phyloP scores from a whole-genome alignment of 441 rosid genomes.

The Breynia disticha region DNA sequence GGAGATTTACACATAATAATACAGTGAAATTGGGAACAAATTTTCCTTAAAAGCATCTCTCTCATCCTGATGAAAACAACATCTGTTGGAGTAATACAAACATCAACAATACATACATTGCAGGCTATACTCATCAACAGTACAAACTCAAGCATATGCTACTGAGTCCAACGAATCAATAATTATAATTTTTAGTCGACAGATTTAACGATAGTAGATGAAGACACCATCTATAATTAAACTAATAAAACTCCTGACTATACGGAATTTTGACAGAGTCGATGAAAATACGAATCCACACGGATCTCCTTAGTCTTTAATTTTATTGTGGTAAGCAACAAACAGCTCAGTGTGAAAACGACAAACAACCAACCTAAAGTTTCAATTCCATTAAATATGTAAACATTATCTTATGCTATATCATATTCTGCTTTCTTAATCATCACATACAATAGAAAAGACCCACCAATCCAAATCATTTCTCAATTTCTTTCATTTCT shows the following conservation, averaged over 20 bases:
- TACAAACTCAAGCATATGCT: too few relatives aligned
- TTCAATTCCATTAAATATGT: constrained; percentile 24
- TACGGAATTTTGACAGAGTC: too few relatives aligned
- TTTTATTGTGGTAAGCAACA: constrained; percentile 29
- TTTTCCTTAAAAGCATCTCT: constrained; percentile 1
- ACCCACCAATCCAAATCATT: constrained; percentile 18
- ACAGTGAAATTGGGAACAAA: too few relatives aligned
- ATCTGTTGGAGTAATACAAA: constrained; percentile 13
- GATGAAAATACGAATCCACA: constrained; percentile 4
- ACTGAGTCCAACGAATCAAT: too few relatives aligned
- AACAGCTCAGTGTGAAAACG: constrained; percentile 31
- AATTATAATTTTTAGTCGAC: too few relatives aligned
- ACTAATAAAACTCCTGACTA: too few relatives aligned
- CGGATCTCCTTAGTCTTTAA: constrained; percentile 17
- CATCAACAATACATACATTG: not conserved
- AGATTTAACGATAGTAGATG: too few relatives aligned
- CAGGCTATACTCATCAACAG: constrained; percentile 13
- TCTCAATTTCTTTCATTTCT: not conserved
- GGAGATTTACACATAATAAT: too few relatives aligned
- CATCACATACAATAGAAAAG: constrained; percentile 3
- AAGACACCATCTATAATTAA: too few relatives aligned
- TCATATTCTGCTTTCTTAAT: constrained; percentile 15
- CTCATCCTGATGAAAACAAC: constrained; percentile 11
- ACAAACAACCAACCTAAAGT: constrained; percentile 33
- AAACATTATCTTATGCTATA: constrained; percentile 8